These are phyloP conservation scores for Peribolospora baueri DNA, from an alignment of 768 basidiomycete genomes.

Conservation along the genomic window DNA sequence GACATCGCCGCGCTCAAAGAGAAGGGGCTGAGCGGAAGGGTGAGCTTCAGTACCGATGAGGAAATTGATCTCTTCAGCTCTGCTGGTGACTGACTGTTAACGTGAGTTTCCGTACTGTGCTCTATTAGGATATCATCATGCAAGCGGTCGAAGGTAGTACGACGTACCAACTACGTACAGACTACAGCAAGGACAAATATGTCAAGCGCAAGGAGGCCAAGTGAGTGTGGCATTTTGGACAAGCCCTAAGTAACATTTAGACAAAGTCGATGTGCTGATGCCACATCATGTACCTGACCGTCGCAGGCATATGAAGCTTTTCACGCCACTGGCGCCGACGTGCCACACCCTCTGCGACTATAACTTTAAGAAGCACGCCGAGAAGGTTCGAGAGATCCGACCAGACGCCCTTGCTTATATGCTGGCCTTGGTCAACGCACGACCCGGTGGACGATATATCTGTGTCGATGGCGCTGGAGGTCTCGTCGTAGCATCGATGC, in stretches of 20 bases:
- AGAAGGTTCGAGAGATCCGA: conserved; percentile 49
- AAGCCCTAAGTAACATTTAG: no score
- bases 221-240: conserved; percentile 25
- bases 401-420: conserved; percentile 74
- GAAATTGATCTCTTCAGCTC: neutral
- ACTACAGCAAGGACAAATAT: conserved; percentile 97
- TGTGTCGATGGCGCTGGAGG: conserved; percentile 84
- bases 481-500: conserved; percentile 52
- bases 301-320: conserved; percentile 55
- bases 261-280: no score
- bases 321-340: conserved; percentile 70
- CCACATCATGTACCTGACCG: neutral
- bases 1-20: conserved; percentile 68
- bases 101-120: neutral
- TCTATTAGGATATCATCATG: conserved; percentile 69
- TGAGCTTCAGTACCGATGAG: conserved; percentile 32
- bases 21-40: conserved; percentile 37
- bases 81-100: no score
- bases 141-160: conserved; percentile 81
- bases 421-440: conserved; percentile 53
- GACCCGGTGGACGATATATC: conserved; percentile 65
- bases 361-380: conserved; percentile 63
- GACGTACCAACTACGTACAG: conserved; percentile 79
- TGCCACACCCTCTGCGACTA: conserved; percentile 67
- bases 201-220: conserved; percentile 90